Conservation (phyloP, 371 early-diverging fungal genomes). For the Gilbertella persicaria region DNA sequence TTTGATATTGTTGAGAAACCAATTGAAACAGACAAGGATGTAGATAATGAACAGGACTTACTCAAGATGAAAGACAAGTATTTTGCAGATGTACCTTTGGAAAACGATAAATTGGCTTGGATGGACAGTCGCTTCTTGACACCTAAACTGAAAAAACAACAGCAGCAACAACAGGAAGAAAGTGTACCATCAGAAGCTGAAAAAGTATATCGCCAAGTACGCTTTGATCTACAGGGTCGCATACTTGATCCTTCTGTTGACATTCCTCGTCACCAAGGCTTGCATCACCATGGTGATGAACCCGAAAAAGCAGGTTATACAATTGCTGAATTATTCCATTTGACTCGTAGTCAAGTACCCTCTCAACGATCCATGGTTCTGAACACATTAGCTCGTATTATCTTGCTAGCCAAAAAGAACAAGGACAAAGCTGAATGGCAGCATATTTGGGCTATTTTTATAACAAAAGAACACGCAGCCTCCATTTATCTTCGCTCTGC, state of each 20-base stretch:
- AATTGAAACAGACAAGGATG: constrained; percentile 1
- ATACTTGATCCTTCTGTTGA: constrained; percentile 56
- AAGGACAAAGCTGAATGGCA: constrained; percentile 24
- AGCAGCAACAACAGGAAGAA: constrained; percentile 4
- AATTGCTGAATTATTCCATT: constrained; percentile 76
- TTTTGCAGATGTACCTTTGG: constrained; percentile 56
- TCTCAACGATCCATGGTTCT: constrained; percentile 80
- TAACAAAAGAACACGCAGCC: constrained; percentile 40
- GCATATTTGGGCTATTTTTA: constrained; percentile 37
- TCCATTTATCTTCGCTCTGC: constrained; percentile 61
- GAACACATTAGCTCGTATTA: constrained; percentile 61
- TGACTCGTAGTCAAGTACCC: constrained; percentile 81
- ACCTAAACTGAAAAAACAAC: constrained; percentile 4
- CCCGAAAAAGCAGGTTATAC: constrained; percentile 89
- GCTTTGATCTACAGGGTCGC: constrained; percentile 82
- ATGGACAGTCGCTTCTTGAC: constrained; percentile 49
- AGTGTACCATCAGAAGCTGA: constrained; percentile 16
- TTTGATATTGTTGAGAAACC: constrained; percentile 10
- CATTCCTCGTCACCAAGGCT: constrained; percentile 64
- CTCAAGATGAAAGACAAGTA: constrained; percentile 55
- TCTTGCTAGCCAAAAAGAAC: constrained; percentile 50
- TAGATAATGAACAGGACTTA: constrained; percentile 52
- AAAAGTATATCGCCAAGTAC: constrained; percentile 36
- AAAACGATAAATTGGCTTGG: constrained; percentile 76
- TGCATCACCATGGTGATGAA: constrained; percentile 90